Base-by-base conservation (phyloP, 2,329 filamentous ascomycete genomes). In the Arthroderma uncinatum region DNA sequence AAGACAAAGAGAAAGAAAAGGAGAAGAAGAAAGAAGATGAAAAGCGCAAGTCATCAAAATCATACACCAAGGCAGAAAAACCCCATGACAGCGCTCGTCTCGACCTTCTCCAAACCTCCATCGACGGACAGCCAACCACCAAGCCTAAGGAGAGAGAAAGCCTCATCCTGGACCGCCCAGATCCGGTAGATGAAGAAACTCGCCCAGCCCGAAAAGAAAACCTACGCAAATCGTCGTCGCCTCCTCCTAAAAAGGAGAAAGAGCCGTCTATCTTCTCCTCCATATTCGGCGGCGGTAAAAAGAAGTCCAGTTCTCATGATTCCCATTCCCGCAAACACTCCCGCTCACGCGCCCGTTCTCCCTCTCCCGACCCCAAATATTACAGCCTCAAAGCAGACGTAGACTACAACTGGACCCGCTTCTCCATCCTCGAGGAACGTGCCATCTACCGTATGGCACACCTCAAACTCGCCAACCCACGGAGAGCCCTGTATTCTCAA, bases 381-480 rank as follows among this genome's bases (percentile, higher is more conserved):
- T 84, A 86, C 54, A 79, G 85, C 36, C 76, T 95, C 56, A 85
- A 84, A 62, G 86, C 93, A 3, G 92, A 97, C 67, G 80, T 96
- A 61, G 92, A 97, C 71, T 98, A 95, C 72, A 88, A 90, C 64
- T 98, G 93, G 88, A 93, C 90, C 1, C 81, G 93, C 44, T 98
- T 97, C 67, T 90, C 90, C 10, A 92, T 98, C 56, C 78, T 96
- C 56, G 92, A 97, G 71, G 93, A 98, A 74, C 82, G 93, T 59
- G 93, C 93, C 19, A 98, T 98, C 59, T 98, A 98, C 73, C 84
- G 93, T 60, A 95, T 98, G 89, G 93, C 93, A 16, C 93, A 98
- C 70, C 94, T 97, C 74, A 98, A 98, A 73, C 82, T 98, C 60
- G 93, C 93, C n/a, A 97, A 98, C 68, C 93, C 93, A 37, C 85